Evolutionary conservation across 768 basidiomycete species (phyloP).

Genomic region (Leccinum aurantiacum): DNA sequence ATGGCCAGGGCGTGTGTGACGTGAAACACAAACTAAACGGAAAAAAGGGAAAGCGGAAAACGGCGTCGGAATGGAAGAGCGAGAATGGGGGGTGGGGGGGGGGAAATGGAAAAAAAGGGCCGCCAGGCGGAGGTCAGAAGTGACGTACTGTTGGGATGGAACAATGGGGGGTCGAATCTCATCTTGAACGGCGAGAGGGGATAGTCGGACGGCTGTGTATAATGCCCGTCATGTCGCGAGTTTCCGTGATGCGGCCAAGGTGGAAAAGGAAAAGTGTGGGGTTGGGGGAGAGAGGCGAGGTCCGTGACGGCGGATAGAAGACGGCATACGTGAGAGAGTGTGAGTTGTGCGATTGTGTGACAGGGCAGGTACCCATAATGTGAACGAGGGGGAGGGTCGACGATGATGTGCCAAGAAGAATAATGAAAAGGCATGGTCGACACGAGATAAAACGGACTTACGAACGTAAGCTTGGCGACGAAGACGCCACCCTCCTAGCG

Average conservation of each 20-base stretch:
- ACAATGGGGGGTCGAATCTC: constrained; percentile 95
- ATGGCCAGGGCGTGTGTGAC: neutral
- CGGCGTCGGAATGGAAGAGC: neutral
- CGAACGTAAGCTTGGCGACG: constrained; percentile 88
- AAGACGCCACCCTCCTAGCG: constrained; percentile 92
- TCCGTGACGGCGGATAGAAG: neutral
- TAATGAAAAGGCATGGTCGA: neutral
- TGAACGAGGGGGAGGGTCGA: too few relatives aligned
- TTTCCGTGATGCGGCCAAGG: neutral
- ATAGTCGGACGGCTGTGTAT: constrained; percentile 76
- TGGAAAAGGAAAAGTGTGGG: neutral
- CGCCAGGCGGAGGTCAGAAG: neutral
- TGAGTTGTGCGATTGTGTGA: too few relatives aligned
- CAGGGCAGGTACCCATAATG: too few relatives aligned
- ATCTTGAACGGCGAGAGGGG: constrained; percentile 99
- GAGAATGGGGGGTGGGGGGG: too few relatives aligned
- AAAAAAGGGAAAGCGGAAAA: neutral
- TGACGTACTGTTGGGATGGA: constrained; percentile 94
- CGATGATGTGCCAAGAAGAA: neutral
- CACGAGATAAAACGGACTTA: constrained; percentile 41
- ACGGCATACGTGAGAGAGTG: neutral
- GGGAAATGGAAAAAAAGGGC: too few relatives aligned
- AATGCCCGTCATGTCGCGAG: neutral
- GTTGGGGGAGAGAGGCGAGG: neutral
- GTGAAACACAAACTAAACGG: neutral